Conservation (phyloP, 1,284 basidiomycete genomes). For the Wolfiporia cocos region DNA sequence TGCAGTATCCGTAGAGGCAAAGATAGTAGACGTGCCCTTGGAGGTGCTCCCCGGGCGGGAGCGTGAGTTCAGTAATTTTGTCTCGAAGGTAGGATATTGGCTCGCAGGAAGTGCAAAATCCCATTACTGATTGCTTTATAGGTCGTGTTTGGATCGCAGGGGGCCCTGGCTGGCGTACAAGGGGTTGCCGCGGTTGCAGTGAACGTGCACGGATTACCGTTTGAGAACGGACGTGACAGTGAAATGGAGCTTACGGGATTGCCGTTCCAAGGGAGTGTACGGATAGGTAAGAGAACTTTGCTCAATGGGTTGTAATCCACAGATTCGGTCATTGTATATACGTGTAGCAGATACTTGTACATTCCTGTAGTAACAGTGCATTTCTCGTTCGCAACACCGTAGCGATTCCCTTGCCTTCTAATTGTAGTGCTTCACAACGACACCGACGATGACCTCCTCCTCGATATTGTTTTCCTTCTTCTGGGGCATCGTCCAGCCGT, state of each 20-base stretch:
- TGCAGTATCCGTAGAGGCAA: slow-evolving; percentile 51
- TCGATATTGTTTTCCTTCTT: slow-evolving; percentile 33
- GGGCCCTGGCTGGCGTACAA: slow-evolving; percentile 63
- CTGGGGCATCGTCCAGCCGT: slow-evolving; percentile 27
- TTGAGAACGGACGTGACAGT: slow-evolving; percentile 27
- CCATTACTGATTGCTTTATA: slow-evolving; percentile 17
- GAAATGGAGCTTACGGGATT: slow-evolving; percentile 56
- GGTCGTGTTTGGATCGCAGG: slow-evolving; percentile 61
- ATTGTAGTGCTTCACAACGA: slow-evolving; percentile 40
- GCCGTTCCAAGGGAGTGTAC: slow-evolving; percentile 62
- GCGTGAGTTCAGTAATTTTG: slow-evolving; percentile 65
- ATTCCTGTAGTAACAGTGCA: neutral
- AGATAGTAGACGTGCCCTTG: slow-evolving; percentile 64
- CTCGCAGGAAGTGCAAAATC: neutral
- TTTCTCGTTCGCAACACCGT: neutral
- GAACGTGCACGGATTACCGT: slow-evolving; percentile 55
- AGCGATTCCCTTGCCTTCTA: slow-evolving; percentile 11
- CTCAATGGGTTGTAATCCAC: neutral
- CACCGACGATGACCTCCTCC: slow-evolving; percentile 38
- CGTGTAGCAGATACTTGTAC: no score
- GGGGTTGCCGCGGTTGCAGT: slow-evolving; percentile 60
- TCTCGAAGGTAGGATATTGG: slow-evolving; percentile 51
- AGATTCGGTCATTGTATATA: no score
- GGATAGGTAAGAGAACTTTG: slow-evolving; percentile 43
- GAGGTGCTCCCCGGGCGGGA: slow-evolving; percentile 70